These are phyloP conservation scores for Syncephalastrum monosporum DNA, from an alignment of 371 early-diverging fungal genomes.

Conservation along the genomic window DNA sequence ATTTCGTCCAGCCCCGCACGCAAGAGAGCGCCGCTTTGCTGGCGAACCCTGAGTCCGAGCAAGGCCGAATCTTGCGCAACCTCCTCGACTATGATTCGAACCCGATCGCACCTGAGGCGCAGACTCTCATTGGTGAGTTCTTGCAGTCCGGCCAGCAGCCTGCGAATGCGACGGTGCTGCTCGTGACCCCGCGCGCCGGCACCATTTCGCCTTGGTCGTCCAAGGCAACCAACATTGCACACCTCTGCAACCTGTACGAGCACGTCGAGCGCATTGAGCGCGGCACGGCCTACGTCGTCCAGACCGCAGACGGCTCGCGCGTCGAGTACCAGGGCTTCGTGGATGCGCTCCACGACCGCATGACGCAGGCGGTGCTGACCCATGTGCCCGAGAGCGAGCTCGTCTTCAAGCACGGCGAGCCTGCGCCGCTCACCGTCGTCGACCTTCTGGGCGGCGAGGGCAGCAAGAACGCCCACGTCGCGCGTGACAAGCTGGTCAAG, in stretches of 20 bases:
- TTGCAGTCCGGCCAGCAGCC: slow-evolving; percentile 33
- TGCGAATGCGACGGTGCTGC: slow-evolving; percentile 38
- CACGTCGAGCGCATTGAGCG: slow-evolving; percentile 86
- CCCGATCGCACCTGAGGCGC: slow-evolving; percentile 28
- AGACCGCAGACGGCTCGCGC: slow-evolving; percentile 30
- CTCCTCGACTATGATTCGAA: slow-evolving; percentile 50
- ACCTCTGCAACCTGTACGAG: slow-evolving; percentile 75
- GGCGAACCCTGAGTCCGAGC: slow-evolving; percentile 29
- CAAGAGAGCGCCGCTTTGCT: slow-evolving; percentile 35
- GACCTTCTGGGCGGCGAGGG: slow-evolving; percentile 47
- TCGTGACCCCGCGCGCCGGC: slow-evolving; percentile 86
- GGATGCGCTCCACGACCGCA: slow-evolving; percentile 81
- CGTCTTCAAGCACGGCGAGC: slow-evolving; percentile 75
- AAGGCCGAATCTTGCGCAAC: slow-evolving; percentile 44
- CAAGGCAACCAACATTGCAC: slow-evolving; percentile 96
- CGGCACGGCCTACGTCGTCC: slow-evolving; percentile 70
- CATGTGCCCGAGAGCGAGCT: slow-evolving; percentile 60
- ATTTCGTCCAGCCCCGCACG: slow-evolving; percentile 66
- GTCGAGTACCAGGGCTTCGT: slow-evolving; percentile 50
- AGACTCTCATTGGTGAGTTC: slow-evolving; percentile 36
- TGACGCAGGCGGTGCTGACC: slow-evolving; percentile 82
- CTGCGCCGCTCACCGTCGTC: slow-evolving; percentile 79
- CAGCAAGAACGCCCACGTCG: slow-evolving; percentile 38
- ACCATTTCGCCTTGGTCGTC: slow-evolving; percentile 99
- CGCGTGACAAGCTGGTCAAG: slow-evolving; percentile 60